Percentiles rank a stretch among this genome's conserved stretches.
Evolutionary conservation across 306 rosid species (phyloP).

Genomic region (Comarum palustre): DNA sequence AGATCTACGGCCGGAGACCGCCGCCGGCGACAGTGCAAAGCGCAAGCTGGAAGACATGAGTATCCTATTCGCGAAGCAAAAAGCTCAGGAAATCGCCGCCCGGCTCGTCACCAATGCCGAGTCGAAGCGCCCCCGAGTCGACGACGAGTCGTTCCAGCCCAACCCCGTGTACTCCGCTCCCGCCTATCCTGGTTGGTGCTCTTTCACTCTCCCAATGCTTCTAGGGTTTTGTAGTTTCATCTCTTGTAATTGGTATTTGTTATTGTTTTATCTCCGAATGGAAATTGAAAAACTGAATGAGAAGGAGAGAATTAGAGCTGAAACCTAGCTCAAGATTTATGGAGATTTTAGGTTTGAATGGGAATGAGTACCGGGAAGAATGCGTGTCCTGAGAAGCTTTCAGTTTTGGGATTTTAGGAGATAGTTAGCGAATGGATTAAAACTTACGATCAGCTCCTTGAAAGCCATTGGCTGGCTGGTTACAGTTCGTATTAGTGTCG

Average conservation of each 20-base stretch:
- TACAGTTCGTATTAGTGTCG: not conserved
- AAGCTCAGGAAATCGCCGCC: slow-evolving; percentile 52
- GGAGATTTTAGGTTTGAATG: not conserved
- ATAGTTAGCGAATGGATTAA: not conserved
- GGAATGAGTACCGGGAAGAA: not conserved
- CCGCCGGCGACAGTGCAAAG: slow-evolving; percentile 23
- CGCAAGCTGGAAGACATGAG: slow-evolving; percentile 47
- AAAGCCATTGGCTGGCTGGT: too few relatives aligned
- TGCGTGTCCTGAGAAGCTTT: not conserved
- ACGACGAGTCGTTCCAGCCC: slow-evolving; percentile 26
- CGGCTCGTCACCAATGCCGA: slow-evolving; percentile 44
- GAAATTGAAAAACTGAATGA: not conserved
- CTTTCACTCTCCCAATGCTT: not conserved
- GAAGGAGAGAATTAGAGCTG: not conserved
- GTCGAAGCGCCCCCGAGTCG: slow-evolving; percentile 45
- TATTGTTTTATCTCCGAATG: not conserved
- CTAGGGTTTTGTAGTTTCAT: slow-evolving; percentile 30
- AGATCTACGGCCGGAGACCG: slow-evolving; percentile 10
- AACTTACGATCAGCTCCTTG: not conserved
- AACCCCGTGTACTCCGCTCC: slow-evolving; percentile 22
- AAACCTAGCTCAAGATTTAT: slow-evolving; percentile 2
- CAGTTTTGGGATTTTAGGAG: not conserved
- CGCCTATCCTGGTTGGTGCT: slow-evolving; percentile 40
- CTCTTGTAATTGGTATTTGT: not conserved
- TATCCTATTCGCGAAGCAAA: slow-evolving; percentile 43